These are phyloP conservation scores for Candida koratica DNA, from an alignment of 805 yeast genomes.

Conservation along the genomic window DNA sequence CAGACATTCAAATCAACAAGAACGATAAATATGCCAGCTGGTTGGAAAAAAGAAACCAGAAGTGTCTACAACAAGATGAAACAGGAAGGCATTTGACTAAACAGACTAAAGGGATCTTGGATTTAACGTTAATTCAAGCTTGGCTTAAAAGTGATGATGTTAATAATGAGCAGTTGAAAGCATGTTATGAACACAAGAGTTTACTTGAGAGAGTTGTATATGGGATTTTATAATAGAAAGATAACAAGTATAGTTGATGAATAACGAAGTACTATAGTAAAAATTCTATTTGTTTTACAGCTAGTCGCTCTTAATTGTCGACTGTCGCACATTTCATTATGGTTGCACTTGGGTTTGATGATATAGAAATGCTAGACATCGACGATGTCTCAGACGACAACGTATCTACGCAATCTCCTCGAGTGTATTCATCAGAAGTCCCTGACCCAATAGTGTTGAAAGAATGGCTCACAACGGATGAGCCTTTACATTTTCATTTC, in stretches of 20 bases:
- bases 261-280: no score
- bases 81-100: constrained; percentile 13
- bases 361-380: constrained; percentile 43
- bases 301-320: not conserved
- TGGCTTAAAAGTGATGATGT: constrained; percentile 16
- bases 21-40: constrained; percentile 13
- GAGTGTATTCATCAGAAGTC: constrained; percentile 6
- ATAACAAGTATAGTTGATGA: no score
- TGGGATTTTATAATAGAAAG: no score
- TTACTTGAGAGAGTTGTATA: constrained; percentile 1
- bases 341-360: constrained; percentile 24
- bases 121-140: constrained; percentile 16
- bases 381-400: constrained; percentile 34
- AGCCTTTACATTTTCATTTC: constrained; percentile 36
- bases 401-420: constrained; percentile 17
- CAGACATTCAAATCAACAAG: constrained; percentile 11
- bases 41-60: constrained; percentile 13
- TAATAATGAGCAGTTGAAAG: not conserved
- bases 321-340: constrained; percentile 1
- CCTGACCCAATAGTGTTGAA: constrained; percentile 39
- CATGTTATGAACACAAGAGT: not conserved
- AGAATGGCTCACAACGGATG: constrained; percentile 42
- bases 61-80: constrained; percentile 15
- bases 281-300: no score
- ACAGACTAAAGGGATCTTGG: constrained; percentile 16